These are phyloP conservation scores for Wickerhamiella kazuoi DNA, from an alignment of 805 yeast species.

Conservation along the genomic window DNA sequence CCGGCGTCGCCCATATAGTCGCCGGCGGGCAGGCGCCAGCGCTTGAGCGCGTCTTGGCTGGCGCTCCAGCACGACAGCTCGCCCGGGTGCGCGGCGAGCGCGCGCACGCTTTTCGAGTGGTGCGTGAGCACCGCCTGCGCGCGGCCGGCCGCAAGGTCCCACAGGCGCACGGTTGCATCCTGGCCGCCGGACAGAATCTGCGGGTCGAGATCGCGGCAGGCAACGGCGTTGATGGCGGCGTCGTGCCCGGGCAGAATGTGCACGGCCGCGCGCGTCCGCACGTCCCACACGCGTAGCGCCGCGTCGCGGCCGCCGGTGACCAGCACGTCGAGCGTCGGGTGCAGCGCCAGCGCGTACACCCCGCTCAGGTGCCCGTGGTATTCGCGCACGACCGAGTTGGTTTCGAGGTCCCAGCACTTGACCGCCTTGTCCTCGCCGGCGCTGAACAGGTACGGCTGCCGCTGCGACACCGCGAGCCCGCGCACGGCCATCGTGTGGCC, in stretches of 20 bases:
- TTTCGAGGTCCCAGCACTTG: conserved; percentile 91
- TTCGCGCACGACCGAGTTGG: conserved; percentile 61
- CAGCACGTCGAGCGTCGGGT: conserved; percentile 69
- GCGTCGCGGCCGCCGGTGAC: conserved; percentile 84
- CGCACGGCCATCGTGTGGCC: conserved; percentile 88
- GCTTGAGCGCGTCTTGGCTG: conserved; percentile 62
- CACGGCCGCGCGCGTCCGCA: conserved; percentile 57
- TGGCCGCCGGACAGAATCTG: conserved; percentile 69
- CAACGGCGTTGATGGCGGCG: conserved; percentile 52
- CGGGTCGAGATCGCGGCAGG: conserved; percentile 57
- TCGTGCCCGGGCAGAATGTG: conserved; percentile 72
- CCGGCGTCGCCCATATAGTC: conserved; percentile 15
- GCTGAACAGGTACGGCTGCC: conserved; percentile 77
- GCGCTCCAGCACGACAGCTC: conserved; percentile 66
- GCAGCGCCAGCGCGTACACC: conserved; percentile 65
- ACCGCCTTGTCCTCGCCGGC: conserved; percentile 88
- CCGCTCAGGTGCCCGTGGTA: conserved; percentile 92
- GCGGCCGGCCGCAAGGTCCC: conserved; percentile 76
- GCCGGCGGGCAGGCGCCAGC: conserved; percentile 72
- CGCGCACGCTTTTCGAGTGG: conserved; percentile 67
- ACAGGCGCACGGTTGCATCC: conserved; percentile 72
- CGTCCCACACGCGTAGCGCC: conserved; percentile 83
- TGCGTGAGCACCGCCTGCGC: conserved; percentile 60
- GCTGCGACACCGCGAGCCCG: conserved; percentile 48
- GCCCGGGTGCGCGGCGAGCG: conserved; percentile 46